These are phyloP conservation scores for Diaporthe vaccinii DNA, from an alignment of 2,329 filamentous ascomycete genomes.

Conservation along the genomic window DNA sequence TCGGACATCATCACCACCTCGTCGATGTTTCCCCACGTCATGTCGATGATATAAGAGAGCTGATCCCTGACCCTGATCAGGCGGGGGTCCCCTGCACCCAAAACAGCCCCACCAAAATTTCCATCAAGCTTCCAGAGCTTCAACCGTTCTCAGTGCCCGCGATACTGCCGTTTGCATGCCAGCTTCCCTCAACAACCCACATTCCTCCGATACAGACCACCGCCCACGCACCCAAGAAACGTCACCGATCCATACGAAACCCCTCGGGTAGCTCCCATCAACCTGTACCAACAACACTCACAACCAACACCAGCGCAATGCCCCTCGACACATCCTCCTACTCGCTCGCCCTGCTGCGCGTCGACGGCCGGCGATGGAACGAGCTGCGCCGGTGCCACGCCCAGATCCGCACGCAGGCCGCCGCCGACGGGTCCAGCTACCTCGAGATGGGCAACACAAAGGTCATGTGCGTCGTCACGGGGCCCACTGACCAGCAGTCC, in stretches of 20 bases:
- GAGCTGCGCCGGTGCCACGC: slow-evolving; percentile 91
- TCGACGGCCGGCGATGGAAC: slow-evolving; percentile 94
- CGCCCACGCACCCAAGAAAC: background rate
- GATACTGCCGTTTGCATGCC: background rate
- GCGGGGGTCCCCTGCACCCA: background rate
- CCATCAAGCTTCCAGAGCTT: slow-evolving; percentile 33
- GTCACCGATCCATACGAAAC: too few species aligned
- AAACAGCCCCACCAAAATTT: slow-evolving; percentile 35
- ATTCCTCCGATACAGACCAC: background rate
- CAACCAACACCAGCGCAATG: slow-evolving; percentile 66
- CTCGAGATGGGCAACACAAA: slow-evolving; percentile 98
- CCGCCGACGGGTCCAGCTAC: slow-evolving; percentile 93
- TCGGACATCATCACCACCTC: background rate
- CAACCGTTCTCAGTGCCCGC: background rate
- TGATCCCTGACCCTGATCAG: background rate
- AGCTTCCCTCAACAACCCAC: background rate
- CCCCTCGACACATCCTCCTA: slow-evolving; percentile 96
- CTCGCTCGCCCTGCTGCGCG: slow-evolving; percentile 84
- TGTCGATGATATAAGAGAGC: slow-evolving; percentile 16
- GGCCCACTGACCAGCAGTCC: slow-evolving; percentile 76
- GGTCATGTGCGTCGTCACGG: slow-evolving; percentile 91
- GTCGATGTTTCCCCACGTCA: slow-evolving; percentile 13
- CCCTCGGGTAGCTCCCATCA: background rate
- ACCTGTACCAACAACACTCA: background rate
- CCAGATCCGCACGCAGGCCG: slow-evolving; percentile 91